A percentile compares a stretch with the other conserved stretches of the same genome.
These are phyloP conservation scores for Myrica gale DNA, from an alignment of 306 rosid genomes.

Conservation along the genomic window DNA sequence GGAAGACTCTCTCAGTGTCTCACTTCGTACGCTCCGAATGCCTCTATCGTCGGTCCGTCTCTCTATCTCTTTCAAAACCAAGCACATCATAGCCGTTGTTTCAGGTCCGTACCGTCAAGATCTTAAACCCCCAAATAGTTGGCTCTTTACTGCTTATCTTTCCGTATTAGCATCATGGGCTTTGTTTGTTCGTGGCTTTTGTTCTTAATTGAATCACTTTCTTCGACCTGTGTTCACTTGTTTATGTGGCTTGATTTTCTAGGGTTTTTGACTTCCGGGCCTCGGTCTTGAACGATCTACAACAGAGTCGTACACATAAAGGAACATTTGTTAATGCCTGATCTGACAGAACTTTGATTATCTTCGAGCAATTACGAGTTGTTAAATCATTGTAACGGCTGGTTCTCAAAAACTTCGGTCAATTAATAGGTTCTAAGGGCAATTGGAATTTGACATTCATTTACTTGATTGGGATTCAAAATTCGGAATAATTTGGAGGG, in stretches of 20 bases:
- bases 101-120: not conserved
- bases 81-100: not conserved
- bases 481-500: not conserved
- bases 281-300: not conserved
- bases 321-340: not conserved
- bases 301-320: not conserved
- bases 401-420: not conserved
- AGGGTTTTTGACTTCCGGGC: not conserved
- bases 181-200: not conserved
- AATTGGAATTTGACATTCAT: not conserved
- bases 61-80: not conserved
- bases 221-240: not conserved
- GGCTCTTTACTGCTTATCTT: not conserved
- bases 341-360: slow-evolving; percentile 3
- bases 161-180: not conserved
- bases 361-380: not conserved
- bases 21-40: not conserved
- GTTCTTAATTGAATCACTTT: not conserved
- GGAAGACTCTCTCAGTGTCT: not conserved
- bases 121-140: not conserved
- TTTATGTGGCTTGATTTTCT: slow-evolving; percentile 7
- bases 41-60: not conserved
- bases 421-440: not conserved
- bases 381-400: not conserved
- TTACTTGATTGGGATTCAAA: not conserved